Evolutionary conservation across 2,329 filamentous ascomycete species (phyloP), one percentile per base, ranked within the genome.

Genomic region (Penicillium sp.): DNA sequence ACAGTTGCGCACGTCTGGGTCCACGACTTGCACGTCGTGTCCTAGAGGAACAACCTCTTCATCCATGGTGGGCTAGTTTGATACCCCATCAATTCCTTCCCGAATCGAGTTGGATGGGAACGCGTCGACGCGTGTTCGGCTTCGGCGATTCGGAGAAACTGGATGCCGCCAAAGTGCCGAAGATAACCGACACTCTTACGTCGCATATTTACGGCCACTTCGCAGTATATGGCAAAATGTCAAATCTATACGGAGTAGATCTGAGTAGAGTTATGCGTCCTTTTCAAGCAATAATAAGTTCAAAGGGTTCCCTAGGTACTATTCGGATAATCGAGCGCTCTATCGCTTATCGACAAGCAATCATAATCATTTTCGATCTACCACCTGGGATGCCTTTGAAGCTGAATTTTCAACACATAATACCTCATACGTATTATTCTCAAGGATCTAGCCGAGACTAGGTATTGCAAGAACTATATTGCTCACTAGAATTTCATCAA

Each of bases 1-100:
- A 75, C 97, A 90, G 29, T 92, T 91, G 69, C 92, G 88, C 67
- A 97, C 91, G 78, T 96, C 90, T 40, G 91, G 90, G 71, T 97
- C 91, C 54, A 97, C 89, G 56, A 88, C 80, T 63, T 77, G 70
- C 53, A 77, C 75, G 68, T 77, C 79, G 59, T 78, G 77, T 69
- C 65, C 68, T 50, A 71, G 60, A 48, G 73, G 68, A 50, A 69
- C 69, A 37, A 67, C 64, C 56, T 77, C 74, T 54, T 72, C 67
- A 54, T 77, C 75, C 75, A 78, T 78, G 50, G 57, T 68, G 63
- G 57, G 54, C 42, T 49, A 49, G n/a, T 45, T 50, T 44, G 48
- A 44, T 27, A 35, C 31, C 39, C 48, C 48, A 50, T 44, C 40
- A 29, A 50, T 59, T 54, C 55, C 57, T 54, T 54, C 58, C 62